Evolutionary conservation across 108 stramenopile species (phyloP).

Genomic region (Nitzschia palea): DNA sequence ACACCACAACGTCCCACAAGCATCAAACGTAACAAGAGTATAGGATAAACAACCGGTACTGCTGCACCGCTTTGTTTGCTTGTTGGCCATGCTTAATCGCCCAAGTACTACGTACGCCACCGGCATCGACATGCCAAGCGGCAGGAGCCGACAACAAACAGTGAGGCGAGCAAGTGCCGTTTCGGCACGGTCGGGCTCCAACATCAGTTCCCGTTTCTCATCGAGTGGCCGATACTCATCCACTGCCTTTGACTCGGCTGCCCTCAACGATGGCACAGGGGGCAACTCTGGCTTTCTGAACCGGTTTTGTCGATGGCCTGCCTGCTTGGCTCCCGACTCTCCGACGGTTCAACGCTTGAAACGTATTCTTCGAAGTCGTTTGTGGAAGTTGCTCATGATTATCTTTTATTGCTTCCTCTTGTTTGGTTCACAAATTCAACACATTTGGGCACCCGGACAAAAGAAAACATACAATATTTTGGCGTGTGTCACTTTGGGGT

Average conservation of each 20-base stretch:
- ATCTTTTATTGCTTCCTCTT: slow-evolving; percentile 48
- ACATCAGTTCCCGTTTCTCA: too few relatives aligned
- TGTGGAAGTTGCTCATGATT: slow-evolving; percentile 34
- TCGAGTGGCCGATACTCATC: background rate
- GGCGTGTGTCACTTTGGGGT: slow-evolving; percentile 34
- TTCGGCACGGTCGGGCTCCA: too few relatives aligned
- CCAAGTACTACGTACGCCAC: too few relatives aligned
- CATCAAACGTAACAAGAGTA: too few relatives aligned
- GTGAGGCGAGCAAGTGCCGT: too few relatives aligned
- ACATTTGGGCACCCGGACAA: slow-evolving; percentile 22
- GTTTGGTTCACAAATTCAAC: slow-evolving; percentile 65
- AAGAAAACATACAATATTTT: slow-evolving; percentile 52
- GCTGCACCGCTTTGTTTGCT: too few relatives aligned
- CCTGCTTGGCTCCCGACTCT: background rate
- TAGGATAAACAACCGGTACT: too few relatives aligned
- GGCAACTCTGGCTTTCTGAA: background rate
- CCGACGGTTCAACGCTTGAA: background rate
- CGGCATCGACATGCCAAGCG: too few relatives aligned
- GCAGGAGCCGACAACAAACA: too few relatives aligned
- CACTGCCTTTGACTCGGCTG: background rate
- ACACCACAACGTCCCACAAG: too few relatives aligned
- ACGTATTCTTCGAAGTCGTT: slow-evolving; percentile 6
- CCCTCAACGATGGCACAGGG: background rate
- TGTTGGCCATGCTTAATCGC: too few relatives aligned
- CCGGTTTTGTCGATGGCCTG: background rate